Conservation (phyloP, 2,329 filamentous ascomycete species). For the Cadophora luteo-olivacea region DNA sequence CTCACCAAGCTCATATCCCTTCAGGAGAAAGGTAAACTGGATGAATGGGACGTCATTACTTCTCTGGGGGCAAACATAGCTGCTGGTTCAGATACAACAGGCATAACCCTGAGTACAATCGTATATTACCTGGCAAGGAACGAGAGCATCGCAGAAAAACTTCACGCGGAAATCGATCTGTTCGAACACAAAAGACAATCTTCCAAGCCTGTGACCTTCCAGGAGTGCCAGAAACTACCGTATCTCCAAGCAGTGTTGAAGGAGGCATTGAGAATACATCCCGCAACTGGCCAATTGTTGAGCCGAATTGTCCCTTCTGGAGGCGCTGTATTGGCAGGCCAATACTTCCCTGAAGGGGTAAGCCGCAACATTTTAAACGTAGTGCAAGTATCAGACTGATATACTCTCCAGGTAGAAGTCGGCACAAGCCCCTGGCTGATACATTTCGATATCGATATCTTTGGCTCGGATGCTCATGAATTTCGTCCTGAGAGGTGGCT, state of each 20-base stretch:
- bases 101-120: constrained; percentile 52
- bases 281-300: constrained; percentile 54
- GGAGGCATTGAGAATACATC: constrained; percentile 49
- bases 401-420: constrained; percentile 28
- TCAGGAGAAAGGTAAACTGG: constrained; percentile 2
- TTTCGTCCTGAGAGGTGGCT: constrained; percentile 54
- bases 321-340: constrained; percentile 51
- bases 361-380: no score
- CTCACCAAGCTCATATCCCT: constrained; percentile 1
- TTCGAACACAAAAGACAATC: constrained; percentile 13
- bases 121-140: constrained; percentile 52
- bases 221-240: constrained; percentile 50
- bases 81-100: constrained; percentile 54
- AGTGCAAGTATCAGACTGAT: constrained; percentile 41
- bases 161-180: constrained; percentile 44
- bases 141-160: constrained; percentile 31
- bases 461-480: constrained; percentile 45
- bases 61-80: constrained; percentile 23
- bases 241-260: constrained; percentile 61
- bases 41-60: neutral
- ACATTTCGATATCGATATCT: constrained; percentile 45
- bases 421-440: constrained; percentile 49
- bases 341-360: constrained; percentile 46
- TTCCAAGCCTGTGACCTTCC: constrained; percentile 19
- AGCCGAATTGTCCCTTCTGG: constrained; percentile 53